A percentile compares a stretch with the other conserved stretches of the same genome.
Conservation (phyloP, 129 eudicot genomes). For the Chrysanthemum lavandulifolium region DNA sequence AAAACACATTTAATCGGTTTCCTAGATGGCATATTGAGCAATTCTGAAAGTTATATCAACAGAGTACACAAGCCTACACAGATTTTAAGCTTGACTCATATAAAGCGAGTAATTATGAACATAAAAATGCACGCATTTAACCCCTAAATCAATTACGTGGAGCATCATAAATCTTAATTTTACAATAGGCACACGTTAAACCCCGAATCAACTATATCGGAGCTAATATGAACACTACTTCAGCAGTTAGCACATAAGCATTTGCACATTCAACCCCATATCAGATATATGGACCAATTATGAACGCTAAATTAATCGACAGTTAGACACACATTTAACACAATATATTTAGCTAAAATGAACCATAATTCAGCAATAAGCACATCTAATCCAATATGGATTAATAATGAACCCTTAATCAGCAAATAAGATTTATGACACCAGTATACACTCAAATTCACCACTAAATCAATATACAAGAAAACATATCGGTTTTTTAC, state of each 20-base stretch:
- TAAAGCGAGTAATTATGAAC: not conserved
- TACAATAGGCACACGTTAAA: not conserved
- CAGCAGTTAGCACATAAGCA: too few relatives aligned
- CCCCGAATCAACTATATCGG: not conserved
- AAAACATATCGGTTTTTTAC: not conserved
- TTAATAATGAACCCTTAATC: conserved; percentile 2
- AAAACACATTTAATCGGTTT: not conserved
- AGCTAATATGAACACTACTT: too few relatives aligned
- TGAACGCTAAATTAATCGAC: too few relatives aligned
- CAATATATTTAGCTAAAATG: not conserved
- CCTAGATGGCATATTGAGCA: not conserved
- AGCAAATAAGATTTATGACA: not conserved
- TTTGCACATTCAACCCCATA: not conserved
- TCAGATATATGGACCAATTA: not conserved
- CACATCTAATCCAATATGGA: too few relatives aligned
- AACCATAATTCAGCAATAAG: not conserved
- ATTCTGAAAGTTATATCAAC: not conserved
- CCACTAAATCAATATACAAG: not conserved
- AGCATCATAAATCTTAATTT: too few relatives aligned
- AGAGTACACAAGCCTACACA: not conserved
- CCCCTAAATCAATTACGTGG: too few relatives aligned
- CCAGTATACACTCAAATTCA: not conserved
- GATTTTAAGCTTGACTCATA: too few relatives aligned
- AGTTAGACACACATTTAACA: too few relatives aligned
- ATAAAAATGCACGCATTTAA: too few relatives aligned